Conservation (phyloP, 1,284 basidiomycete species). For the Ustilago shanxiensis region DNA sequence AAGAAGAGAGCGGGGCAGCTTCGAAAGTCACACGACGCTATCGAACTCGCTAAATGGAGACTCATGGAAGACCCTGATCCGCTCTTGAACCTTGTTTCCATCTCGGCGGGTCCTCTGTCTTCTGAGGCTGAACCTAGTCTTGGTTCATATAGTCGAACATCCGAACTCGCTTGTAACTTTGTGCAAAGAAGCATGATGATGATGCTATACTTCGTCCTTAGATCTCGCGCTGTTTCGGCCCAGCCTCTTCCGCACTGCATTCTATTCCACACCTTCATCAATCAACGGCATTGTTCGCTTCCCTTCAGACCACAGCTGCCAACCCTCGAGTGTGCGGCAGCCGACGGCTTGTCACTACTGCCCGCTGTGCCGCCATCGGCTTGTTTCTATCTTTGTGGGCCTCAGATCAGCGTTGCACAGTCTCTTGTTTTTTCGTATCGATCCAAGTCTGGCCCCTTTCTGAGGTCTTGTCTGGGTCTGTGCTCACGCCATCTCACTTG, state of each 20-base stretch:
- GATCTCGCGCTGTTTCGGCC: background rate
- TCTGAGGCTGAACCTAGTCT: too few relatives aligned
- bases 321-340: background rate
- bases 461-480: background rate
- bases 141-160: background rate
- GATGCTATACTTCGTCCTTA: background rate
- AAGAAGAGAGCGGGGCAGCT: background rate
- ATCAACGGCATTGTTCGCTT: background rate
- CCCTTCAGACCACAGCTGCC: background rate
- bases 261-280: background rate
- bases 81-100: slow-evolving; percentile 4
- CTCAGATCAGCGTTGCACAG: background rate
- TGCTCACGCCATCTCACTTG: background rate
- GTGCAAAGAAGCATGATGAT: slow-evolving; percentile 3
- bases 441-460: background rate
- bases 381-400: background rate
- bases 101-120: background rate
- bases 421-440: background rate
- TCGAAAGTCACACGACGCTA: slow-evolving; percentile 2
- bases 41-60: background rate
- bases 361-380: slow-evolving; percentile 1
- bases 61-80: slow-evolving; percentile 47
- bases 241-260: background rate
- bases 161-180: background rate
- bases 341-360: background rate